Base-by-base conservation (phyloP, 2,329 filamentous ascomycete genomes). In the Fusarium sacchari region DNA sequence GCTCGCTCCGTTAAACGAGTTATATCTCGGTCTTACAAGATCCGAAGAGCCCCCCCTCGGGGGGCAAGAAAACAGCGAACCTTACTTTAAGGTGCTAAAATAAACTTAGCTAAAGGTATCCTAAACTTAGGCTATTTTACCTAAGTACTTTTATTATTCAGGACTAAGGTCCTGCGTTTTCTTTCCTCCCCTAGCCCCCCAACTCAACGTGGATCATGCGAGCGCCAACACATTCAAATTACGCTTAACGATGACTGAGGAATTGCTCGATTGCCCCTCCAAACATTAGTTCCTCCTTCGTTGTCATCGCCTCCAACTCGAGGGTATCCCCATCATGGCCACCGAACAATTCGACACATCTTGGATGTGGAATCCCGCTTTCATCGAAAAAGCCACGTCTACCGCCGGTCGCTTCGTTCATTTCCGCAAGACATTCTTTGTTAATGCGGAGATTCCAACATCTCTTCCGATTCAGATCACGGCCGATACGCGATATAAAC, bases 331-430 rank as follows among this genome's bases (percentile, higher is more conserved):
- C 17, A 24, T 24, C 8, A 50, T 50, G 47, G 47, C 47, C 2
- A 30, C 47, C 4, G 47, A 50, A 50, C 47, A 24, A 50, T 50
- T 59, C 10, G 60, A 62, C 40, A 62, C 34, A 9, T 59, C 60
- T 7, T 62, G 60, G 60, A 62, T 62, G 52, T 62, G 60, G 60
- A 24, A 62, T 46, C 22, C 52, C 2, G 7, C 13, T 15, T 62
- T 59, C 18, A 13, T 42, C 17, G 60, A 62, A 17, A 44, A 46
- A 11, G 20, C 13, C 5, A n/a, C 60, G 6, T n/a, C 36, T 7
- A 62, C 52, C 1, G 60, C 60, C 17, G 60, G 60, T 5, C 40
- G 52, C 9, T 62, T 62, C 11, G 40, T 62, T 2, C 60, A 62
- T 46, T 62, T 62, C 6, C 40, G 40, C 12, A 46, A 39, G 30